These are phyloP conservation scores for Naegleria fowleri DNA, from an alignment of 208 protist genomes.

Conservation along the genomic window DNA sequence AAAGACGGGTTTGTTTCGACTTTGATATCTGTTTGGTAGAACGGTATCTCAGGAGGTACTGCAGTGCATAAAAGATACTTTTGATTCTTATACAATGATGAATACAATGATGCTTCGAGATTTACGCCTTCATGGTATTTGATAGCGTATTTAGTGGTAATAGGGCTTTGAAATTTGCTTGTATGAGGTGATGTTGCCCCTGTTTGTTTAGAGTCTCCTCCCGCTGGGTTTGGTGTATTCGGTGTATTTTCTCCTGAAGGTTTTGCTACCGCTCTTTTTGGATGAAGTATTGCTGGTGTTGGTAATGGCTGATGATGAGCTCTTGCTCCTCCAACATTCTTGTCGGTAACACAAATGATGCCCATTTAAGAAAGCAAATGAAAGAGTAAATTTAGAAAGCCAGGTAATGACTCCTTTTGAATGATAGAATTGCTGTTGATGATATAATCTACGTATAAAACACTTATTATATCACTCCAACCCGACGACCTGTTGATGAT, in stretches of 20 bases:
- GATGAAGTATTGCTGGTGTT: not conserved
- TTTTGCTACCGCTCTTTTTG: not conserved
- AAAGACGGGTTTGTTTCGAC: not conserved
- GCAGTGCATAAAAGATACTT: not conserved
- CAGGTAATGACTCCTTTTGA: no score
- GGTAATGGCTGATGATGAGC: not conserved
- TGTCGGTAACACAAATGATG: not conserved
- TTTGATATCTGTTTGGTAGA: not conserved
- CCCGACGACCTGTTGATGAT: no score
- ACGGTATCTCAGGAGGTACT: not conserved
- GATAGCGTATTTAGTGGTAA: not conserved
- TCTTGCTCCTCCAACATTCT: not conserved
- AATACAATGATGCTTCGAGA: not conserved
- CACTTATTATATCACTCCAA: no score
- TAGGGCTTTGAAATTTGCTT: not conserved
- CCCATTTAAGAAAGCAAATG: not conserved
- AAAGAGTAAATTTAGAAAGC: no score
- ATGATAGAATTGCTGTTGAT: not conserved
- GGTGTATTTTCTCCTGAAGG: not conserved
- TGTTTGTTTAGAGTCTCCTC: not conserved
- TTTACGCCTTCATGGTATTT: not conserved
- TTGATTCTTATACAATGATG: not conserved
- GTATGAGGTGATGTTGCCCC: not conserved
- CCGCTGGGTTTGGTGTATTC: not conserved
- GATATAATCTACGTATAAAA: no score